phyloP scores from a whole-genome alignment of 2,329 filamentous ascomycete genomes.

The Fusarium gaditjirri region DNA sequence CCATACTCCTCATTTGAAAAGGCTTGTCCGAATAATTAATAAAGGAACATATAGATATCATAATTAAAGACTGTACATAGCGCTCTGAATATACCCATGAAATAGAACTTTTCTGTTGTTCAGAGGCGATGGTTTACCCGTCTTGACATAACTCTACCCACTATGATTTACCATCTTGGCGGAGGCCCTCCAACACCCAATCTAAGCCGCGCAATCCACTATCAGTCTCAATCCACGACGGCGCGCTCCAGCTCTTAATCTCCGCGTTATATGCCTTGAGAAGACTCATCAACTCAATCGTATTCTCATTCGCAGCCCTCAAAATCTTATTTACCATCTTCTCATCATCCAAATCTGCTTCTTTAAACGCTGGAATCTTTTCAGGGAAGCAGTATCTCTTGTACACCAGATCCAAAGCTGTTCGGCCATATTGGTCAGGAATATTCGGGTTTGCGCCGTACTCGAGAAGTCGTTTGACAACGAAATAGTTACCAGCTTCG shows the following conservation, averaged over 20 bases:
- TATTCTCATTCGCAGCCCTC: background rate
- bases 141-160: too few relatives aligned
- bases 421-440: background rate
- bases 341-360: background rate
- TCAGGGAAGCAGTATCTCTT: background rate
- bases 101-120: background rate
- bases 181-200: background rate
- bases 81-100: background rate
- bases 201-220: background rate
- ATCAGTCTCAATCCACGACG: background rate
- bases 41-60: background rate
- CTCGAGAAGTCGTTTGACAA: background rate
- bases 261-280: background rate
- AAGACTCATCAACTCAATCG: background rate
- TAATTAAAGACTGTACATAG: background rate
- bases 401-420: background rate
- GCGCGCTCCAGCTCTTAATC: background rate
- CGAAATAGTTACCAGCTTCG: background rate
- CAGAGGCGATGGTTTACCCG: background rate
- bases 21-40: background rate
- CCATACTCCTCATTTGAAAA: constrained; percentile 18
- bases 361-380: background rate
- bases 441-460: background rate
- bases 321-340: background rate
- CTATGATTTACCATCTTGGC: background rate